Conservation (phyloP, 179 eudicot genomes). For the Silene coronaria region DNA sequence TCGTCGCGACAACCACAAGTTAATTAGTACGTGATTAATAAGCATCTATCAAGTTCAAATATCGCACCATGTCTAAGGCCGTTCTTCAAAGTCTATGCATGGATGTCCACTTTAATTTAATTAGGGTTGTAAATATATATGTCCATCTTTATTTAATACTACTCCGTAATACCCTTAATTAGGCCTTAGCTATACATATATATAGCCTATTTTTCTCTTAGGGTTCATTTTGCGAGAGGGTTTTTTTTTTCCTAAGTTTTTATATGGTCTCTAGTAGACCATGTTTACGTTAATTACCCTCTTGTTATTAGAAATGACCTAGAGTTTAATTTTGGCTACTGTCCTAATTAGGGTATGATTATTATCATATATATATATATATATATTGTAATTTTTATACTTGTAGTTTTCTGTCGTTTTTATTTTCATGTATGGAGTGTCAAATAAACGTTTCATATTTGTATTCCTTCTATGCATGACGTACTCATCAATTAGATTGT, state of each 20-base stretch:
- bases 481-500: not conserved
- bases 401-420: not conserved
- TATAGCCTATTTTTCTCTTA: conserved; percentile 5
- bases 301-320: conserved; percentile 40
- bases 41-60: too few species aligned
- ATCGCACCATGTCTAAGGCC: too few species aligned
- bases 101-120: not conserved
- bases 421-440: not conserved
- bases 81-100: too few species aligned
- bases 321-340: conserved; percentile 30
- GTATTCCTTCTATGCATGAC: not conserved
- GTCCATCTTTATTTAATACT: not conserved
- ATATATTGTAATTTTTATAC: not conserved
- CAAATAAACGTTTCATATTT: too few species aligned
- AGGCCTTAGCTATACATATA: not conserved
- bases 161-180: not conserved
- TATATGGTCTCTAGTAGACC: conserved; percentile 39
- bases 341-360: not conserved
- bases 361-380: too few species aligned
- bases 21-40: not conserved
- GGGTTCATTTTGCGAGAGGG: conserved; percentile 52
- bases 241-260: conserved; percentile 32
- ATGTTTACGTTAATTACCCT: conserved; percentile 37
- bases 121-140: not conserved
- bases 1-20: not conserved